Evolutionary conservation across 78 protist species (phyloP), one percentile per base, ranked within the genome.

Genomic region (Thecamonas trahens): DNA sequence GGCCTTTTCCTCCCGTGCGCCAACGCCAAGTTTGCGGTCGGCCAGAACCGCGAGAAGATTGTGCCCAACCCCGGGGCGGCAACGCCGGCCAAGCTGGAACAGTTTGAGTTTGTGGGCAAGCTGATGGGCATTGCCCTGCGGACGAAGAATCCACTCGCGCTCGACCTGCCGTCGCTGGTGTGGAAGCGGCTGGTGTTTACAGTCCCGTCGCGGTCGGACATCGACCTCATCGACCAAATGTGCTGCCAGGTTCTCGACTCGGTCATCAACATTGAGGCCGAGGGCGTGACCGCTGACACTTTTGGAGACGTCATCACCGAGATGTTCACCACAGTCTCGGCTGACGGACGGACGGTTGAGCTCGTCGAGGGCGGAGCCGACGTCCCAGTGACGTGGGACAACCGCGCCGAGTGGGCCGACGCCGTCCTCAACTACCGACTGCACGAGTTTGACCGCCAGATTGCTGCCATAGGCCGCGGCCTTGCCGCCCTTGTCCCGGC

Each of bases 101-200:
- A 24, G 59, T 67, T 67, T n/a, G 72, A 67, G 72, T 26, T 13
- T 31, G n/a, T 67, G n/a, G 72, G 72, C 22, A 34, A 32, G 61
- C 61, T 67, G 45, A 67, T 67, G 72, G 72, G 72, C 45, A 11
- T 67, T 15, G 72, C 72, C 40, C 4, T 67, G 45, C 72, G 72
- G 24, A 22, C 72, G 38, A 45, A 50, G 72, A 31, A 67, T 14
- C 24, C 72, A 4, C 61, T 67, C 38, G 26, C 9, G 61, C 35
- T 67, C 24, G 9, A 67, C 72, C 40, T 67, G 50, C 72, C 72
- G 38, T 14, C n/a, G 31, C 45, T 67, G 31, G 57, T 67, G n/a
- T 67, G 72, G 72, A 67, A 67, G 57, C 38, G 3, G 28, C 55
- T 49, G 28, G 24, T 49, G 28, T 6, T 3, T 4, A 26, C 28